Evolutionary conservation across 169 alveolate genomes (phyloP).

Genomic region (Cryptosporidium ubiquitum): DNA sequence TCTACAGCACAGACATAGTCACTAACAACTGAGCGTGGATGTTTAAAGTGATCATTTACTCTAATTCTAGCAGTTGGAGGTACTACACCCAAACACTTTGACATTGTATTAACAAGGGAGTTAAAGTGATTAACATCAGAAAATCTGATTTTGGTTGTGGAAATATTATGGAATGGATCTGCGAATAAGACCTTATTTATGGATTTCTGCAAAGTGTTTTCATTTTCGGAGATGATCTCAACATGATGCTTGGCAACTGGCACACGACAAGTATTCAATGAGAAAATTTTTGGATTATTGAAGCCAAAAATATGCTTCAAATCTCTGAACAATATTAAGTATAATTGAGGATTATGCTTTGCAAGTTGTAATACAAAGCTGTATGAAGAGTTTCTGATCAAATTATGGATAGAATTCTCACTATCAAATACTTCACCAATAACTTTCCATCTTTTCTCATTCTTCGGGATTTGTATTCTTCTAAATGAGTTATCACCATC

Average conservation of each 20-base stretch:
- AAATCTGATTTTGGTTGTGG: background rate
- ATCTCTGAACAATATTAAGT: conserved; percentile 43
- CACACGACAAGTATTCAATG: conserved; percentile 12
- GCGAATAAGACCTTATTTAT: background rate
- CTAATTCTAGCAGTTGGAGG: conserved; percentile 59
- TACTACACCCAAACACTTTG: conserved; percentile 56
- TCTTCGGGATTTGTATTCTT: conserved; percentile 25
- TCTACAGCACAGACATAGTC: conserved; percentile 62
- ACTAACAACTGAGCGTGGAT: conserved; percentile 3
- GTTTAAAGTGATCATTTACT: conserved; percentile 42
- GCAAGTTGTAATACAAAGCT: conserved; percentile 41
- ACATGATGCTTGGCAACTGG: conserved; percentile 41
- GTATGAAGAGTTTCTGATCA: conserved; percentile 35
- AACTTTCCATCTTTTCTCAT: conserved; percentile 14
- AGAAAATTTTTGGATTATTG: conserved; percentile 1
- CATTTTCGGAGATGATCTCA: conserved; percentile 15
- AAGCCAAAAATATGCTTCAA: conserved; percentile 10
- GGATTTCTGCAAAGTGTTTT: conserved; percentile 12
- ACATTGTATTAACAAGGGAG: conserved; percentile 9
- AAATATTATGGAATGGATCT: background rate
- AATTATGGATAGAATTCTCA: background rate
- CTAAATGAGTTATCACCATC: background rate
- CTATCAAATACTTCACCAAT: background rate
- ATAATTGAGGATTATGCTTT: conserved; percentile 42
- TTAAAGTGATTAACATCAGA: conserved; percentile 43